These are phyloP conservation scores for Mrakia frigida DNA, from an alignment of 768 basidiomycete genomes.

Conservation along the genomic window DNA sequence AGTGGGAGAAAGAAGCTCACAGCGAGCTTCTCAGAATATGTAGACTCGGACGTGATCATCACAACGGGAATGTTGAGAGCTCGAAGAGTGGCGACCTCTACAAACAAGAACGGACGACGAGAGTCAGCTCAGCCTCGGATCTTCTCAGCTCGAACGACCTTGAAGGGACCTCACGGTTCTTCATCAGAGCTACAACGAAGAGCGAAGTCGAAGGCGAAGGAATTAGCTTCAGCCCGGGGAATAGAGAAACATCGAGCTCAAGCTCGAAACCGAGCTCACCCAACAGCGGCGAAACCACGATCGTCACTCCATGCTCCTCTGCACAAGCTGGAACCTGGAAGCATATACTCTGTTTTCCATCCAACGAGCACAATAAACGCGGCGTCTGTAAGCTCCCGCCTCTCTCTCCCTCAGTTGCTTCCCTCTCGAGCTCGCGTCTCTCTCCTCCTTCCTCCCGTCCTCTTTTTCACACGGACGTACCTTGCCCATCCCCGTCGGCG, in stretches of 20 bases:
- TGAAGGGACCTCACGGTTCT: slow-evolving; percentile 57
- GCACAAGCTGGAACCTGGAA: slow-evolving; percentile 77
- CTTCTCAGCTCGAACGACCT: background rate
- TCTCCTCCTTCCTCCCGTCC: background rate
- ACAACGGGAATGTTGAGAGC: slow-evolving; percentile 55
- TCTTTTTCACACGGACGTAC: slow-evolving; percentile 44
- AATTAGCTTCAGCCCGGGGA: background rate
- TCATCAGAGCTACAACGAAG: slow-evolving; percentile 61
- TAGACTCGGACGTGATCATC: slow-evolving; percentile 64
- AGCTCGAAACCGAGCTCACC: slow-evolving; percentile 48
- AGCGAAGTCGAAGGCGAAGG: background rate
- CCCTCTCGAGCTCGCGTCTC: background rate
- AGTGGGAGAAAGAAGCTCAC: slow-evolving; percentile 44
- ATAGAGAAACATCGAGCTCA: background rate
- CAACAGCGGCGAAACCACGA: slow-evolving; percentile 71
- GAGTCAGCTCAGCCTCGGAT: background rate
- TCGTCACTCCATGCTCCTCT: slow-evolving; percentile 63
- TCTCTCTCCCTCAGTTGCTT: background rate
- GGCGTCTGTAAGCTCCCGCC: too few relatives aligned
- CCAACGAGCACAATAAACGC: too few relatives aligned
- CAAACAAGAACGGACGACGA: background rate
- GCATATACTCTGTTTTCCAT: slow-evolving; percentile 63
- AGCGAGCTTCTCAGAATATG: slow-evolving; percentile 52
- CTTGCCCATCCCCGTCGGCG: slow-evolving; percentile 87
- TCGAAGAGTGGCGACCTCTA: slow-evolving; percentile 34